Conservation (phyloP, 441 rosid genomes). For the Gossypium schwendimanii region DNA sequence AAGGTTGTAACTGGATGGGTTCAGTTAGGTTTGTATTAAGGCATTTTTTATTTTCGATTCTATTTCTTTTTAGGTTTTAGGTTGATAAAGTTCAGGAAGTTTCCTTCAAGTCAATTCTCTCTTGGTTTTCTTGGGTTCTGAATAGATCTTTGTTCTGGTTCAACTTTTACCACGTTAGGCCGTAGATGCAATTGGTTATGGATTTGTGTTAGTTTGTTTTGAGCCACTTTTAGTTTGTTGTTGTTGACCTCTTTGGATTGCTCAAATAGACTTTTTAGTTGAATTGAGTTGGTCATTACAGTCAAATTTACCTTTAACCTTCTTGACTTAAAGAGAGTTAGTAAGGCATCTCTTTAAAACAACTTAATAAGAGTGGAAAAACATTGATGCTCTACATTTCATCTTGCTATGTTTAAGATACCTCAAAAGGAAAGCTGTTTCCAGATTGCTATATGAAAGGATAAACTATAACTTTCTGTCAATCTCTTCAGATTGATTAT, state of each 20-base stretch:
- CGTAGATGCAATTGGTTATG: neutral
- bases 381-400: neutral
- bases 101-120: neutral
- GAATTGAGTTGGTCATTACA: neutral
- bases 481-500: neutral
- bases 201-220: neutral
- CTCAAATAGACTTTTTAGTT: neutral
- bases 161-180: neutral
- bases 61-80: neutral
- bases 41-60: neutral
- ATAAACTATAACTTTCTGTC: neutral
- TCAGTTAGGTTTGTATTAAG: neutral
- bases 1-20: neutral
- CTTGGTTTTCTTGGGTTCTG: neutral
- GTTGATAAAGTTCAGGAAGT: neutral
- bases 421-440: neutral
- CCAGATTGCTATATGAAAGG: neutral
- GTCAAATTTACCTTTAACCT: neutral
- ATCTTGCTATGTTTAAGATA: neutral
- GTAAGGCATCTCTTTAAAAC: neutral
- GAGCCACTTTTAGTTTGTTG: neutral
- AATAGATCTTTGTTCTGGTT: neutral
- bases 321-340: neutral
- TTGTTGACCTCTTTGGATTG: neutral
- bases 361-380: neutral